These are phyloP conservation scores for Xanthoceras sorbifolium DNA, from an alignment of 345 rosid genomes.

Conservation along the genomic window DNA sequence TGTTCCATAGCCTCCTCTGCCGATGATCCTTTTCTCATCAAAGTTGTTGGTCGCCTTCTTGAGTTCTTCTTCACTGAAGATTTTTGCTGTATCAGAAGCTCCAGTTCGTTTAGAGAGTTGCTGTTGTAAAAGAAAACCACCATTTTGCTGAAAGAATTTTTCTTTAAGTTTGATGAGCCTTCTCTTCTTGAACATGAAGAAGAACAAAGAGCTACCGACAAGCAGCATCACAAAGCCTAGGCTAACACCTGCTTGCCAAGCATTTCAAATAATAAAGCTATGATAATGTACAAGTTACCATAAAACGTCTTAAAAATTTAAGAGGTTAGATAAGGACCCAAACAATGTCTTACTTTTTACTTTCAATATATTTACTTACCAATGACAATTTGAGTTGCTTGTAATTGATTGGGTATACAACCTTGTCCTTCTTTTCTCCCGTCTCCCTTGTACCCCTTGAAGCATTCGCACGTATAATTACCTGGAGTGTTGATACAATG, in stretches of 20 bases:
- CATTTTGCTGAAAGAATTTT: conserved; percentile 26
- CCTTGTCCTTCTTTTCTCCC: conserved; percentile 18
- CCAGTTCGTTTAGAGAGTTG: conserved; percentile 17
- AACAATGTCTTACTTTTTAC: too few species aligned
- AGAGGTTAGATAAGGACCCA: too few species aligned
- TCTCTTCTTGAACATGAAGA: conserved; percentile 17
- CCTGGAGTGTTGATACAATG: conserved; percentile 11
- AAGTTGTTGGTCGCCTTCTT: conserved; percentile 38
- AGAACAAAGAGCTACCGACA: conserved; percentile 4
- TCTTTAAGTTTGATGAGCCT: conserved; percentile 20
- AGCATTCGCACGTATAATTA: conserved; percentile 34
- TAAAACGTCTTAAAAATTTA: too few species aligned
- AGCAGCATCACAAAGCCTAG: conserved; percentile 9
- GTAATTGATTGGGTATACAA: conserved; percentile 7
- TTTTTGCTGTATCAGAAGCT: conserved; percentile 8
- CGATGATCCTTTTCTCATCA: conserved; percentile 33
- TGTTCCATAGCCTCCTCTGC: conserved; percentile 38
- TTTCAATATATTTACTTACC: conserved; percentile 14
- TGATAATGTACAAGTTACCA: too few species aligned
- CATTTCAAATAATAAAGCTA: too few species aligned
- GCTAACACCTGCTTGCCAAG: conserved; percentile 10
- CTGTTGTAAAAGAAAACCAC: conserved; percentile 28
- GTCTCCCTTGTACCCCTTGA: conserved; percentile 31
- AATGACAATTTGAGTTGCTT: neutral
- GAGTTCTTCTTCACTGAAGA: conserved; percentile 31